Conservation (phyloP, 805 yeast genomes). For the Schwanniomyces polymorphus region DNA sequence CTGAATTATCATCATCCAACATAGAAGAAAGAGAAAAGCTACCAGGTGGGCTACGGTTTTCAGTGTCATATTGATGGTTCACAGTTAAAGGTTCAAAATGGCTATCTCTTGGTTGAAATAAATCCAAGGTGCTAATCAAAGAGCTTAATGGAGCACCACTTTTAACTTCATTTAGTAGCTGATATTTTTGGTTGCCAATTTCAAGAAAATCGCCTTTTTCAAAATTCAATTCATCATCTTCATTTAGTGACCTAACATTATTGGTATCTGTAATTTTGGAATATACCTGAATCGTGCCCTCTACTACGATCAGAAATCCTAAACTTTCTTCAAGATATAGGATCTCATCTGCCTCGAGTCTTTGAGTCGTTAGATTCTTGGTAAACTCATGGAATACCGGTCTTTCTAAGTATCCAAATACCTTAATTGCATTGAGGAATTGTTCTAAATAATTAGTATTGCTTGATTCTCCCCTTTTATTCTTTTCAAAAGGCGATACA, state of each 20-base stretch:
- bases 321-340: slow-evolving; percentile 68
- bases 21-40: slow-evolving; percentile 1
- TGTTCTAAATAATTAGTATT: slow-evolving; percentile 78
- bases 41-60: background rate
- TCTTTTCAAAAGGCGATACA: slow-evolving; percentile 37
- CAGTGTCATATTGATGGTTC: background rate
- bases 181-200: slow-evolving; percentile 63
- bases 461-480: slow-evolving; percentile 17
- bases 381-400: slow-evolving; percentile 93
- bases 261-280: slow-evolving; percentile 45
- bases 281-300: slow-evolving; percentile 82
- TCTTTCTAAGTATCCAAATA: slow-evolving; percentile 89
- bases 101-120: slow-evolving; percentile 45
- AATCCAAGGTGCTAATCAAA: slow-evolving; percentile 71
- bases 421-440: slow-evolving; percentile 85
- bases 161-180: slow-evolving; percentile 74
- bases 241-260: background rate
- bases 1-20: background rate
- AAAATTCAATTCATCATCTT: slow-evolving; percentile 27
- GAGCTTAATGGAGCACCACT: slow-evolving; percentile 86
- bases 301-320: slow-evolving; percentile 91
- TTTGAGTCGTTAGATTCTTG: slow-evolving; percentile 86
- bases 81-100: slow-evolving; percentile 7
- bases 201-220: slow-evolving; percentile 42
- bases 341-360: slow-evolving; percentile 73